These are phyloP conservation scores for Sherardia arvensis DNA, from an alignment of 257 asterid genomes.

Conservation along the genomic window DNA sequence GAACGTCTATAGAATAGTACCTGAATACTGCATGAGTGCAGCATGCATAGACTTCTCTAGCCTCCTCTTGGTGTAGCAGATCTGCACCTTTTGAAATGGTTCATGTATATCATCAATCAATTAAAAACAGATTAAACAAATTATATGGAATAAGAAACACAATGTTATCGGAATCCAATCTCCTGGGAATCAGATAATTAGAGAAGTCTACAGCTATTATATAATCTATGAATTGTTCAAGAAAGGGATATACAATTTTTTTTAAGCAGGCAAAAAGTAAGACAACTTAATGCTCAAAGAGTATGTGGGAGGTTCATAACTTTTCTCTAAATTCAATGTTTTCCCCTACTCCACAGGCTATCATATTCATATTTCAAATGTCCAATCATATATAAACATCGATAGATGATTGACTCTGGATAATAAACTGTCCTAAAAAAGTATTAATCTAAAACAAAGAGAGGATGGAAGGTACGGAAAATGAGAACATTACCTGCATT, in stretches of 20 bases:
- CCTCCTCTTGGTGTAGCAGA: conserved; percentile 85
- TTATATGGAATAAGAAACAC: conserved; percentile 2
- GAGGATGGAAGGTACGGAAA: too few species aligned
- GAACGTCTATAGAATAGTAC: too few species aligned
- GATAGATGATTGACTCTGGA: too few species aligned
- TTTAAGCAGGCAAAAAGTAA: neutral
- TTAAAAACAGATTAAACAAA: too few species aligned
- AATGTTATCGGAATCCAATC: neutral
- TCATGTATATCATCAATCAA: conserved; percentile 39
- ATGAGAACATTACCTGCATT: too few species aligned
- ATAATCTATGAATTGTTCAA: neutral
- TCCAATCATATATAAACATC: too few species aligned
- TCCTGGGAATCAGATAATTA: neutral
- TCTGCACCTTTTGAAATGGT: conserved; percentile 94
- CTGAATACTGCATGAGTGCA: too few species aligned
- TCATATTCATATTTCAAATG: too few species aligned
- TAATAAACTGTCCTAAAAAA: too few species aligned
- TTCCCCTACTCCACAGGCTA: too few species aligned
- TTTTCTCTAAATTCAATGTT: neutral
- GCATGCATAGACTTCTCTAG: conserved; percentile 95
- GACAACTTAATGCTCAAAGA: neutral
- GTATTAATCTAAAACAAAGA: too few species aligned
- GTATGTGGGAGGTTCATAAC: neutral
- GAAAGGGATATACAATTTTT: neutral
- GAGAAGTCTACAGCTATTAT: neutral